Percentiles rank a stretch among this genome's conserved stretches.
phyloP scores from a whole-genome alignment of 306 rosid species.

The Heteromeles arbutifolia region DNA sequence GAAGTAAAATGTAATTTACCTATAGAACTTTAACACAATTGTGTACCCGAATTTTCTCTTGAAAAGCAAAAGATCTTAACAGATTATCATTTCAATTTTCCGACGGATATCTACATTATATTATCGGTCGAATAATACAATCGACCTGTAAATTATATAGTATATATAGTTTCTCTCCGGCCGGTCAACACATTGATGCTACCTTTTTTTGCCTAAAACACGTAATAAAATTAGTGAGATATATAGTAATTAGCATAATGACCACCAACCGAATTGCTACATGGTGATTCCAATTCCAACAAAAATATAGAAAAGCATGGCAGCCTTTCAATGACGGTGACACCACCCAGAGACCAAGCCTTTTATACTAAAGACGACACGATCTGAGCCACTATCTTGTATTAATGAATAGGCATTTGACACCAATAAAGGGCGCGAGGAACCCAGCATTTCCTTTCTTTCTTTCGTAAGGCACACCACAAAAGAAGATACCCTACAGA shows the following conservation, averaged over 20 bases:
- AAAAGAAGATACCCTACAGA: background rate
- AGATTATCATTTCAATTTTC: background rate
- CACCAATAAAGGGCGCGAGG: slow-evolving; percentile 29
- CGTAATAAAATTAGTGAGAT: background rate
- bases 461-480: background rate
- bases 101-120: background rate
- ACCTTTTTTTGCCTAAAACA: background rate
- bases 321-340: slow-evolving; percentile 30
- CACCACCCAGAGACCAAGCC: slow-evolving; percentile 19
- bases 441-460: slow-evolving; percentile 21
- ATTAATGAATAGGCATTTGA: slow-evolving; percentile 23
- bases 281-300: slow-evolving; percentile 1
- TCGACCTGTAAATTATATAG: background rate
- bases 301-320: background rate
- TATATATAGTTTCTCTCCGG: background rate
- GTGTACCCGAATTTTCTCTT: background rate
- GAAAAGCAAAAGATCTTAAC: background rate
- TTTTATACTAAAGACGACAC: slow-evolving; percentile 37
- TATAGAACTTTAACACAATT: background rate
- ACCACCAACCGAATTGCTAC: background rate
- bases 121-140: background rate
- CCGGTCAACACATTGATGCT: background rate
- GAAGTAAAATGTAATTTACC: too few relatives aligned
- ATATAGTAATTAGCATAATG: background rate
- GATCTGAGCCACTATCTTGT: slow-evolving; percentile 36